Evolutionary conservation across 441 rosid species (phyloP).

Genomic region (Erodium chrysanthum): DNA sequence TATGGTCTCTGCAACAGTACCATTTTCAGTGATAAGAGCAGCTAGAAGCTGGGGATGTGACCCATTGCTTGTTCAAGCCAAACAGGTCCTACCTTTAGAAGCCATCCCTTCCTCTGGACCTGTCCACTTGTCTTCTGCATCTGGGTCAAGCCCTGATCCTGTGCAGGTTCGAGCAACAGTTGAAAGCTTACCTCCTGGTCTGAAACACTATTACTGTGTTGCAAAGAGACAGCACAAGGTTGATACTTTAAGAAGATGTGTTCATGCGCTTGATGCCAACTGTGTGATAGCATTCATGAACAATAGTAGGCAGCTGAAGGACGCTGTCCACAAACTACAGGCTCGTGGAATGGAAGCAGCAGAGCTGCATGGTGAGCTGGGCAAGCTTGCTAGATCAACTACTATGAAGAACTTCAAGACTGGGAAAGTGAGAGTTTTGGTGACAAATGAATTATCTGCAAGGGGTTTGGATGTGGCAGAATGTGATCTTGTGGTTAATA

Average conservation of each 20-base stretch:
- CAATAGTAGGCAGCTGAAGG: slow-evolving; percentile 73
- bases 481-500: slow-evolving; percentile 81
- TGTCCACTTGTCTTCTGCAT: slow-evolving; percentile 26
- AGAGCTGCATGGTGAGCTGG: slow-evolving; percentile 84
- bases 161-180: slow-evolving; percentile 41
- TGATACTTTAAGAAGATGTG: slow-evolving; percentile 65
- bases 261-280: slow-evolving; percentile 75
- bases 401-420: slow-evolving; percentile 67
- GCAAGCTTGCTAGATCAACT: slow-evolving; percentile 79
- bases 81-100: slow-evolving; percentile 49
- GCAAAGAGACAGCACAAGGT: slow-evolving; percentile 77
- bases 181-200: slow-evolving; percentile 68
- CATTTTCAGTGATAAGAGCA: slow-evolving; percentile 72
- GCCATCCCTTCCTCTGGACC: slow-evolving; percentile 40
- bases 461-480: slow-evolving; percentile 82
- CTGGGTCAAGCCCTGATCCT: slow-evolving; percentile 32
- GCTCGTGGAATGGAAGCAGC: slow-evolving; percentile 74
- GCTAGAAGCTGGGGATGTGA: slow-evolving; percentile 76
- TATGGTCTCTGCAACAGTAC: slow-evolving; percentile 82
- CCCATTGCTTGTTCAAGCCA: slow-evolving; percentile 73
- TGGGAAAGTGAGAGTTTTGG: slow-evolving; percentile 63
- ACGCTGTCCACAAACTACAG: slow-evolving; percentile 78
- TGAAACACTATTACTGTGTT: slow-evolving; percentile 63
- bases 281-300: slow-evolving; percentile 86
- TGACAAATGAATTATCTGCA: slow-evolving; percentile 87